Evolutionary conservation across 345 rosid genomes (phyloP), one percentile per base, ranked within the genome.

Genomic region (Brassica rapa): DNA sequence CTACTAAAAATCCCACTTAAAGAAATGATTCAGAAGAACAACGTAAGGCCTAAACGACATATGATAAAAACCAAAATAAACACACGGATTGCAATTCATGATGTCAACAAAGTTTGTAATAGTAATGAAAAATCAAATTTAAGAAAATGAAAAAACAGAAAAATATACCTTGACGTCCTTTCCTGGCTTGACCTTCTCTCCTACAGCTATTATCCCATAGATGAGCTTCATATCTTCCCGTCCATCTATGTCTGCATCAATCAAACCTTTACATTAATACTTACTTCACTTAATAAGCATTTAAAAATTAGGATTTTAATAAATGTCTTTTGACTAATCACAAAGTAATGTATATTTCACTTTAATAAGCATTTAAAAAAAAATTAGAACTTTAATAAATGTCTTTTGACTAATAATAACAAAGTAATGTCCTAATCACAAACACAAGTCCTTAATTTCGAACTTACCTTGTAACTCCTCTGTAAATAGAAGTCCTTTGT

Each of bases 141-240:
- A 14, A n/a, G n/a, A n/a, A n/a, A n/a, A n/a, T n/a, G n/a, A n/a
- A n/a, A 19, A 19, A 19, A 19, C 0, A 19, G 19, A 19, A n/a
- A 33, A 55, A 43, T 51, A 68, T 68, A 92, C 99, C 99, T 91
- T 95, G 99, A 85, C 98, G 98, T 71, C 99, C 99, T 86, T 95
- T 95, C 79, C 99, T 90, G 8, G 98, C 97, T 77, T 93, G 98
- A 75, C 99, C 98, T 81, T 95, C 99, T 74, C 99, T 88, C 83
- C 98, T 91, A 83, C 97, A 95, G 93, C 98, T 95, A 90, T 93
- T 95, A 77, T 95, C 99, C 99, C 99, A 95, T 5, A 95, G 97
- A 86, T 93, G 97, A 67, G 99, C 99, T 83, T 94, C 98, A 74
- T 89, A 94, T 80, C 98, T 87, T 19, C 98, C 97, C 63, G 99